Evolutionary conservation across 176 grass and related monocot genomes (phyloP), one percentile per base, ranked within the genome.

Genomic region (Oryza glumipatula): DNA sequence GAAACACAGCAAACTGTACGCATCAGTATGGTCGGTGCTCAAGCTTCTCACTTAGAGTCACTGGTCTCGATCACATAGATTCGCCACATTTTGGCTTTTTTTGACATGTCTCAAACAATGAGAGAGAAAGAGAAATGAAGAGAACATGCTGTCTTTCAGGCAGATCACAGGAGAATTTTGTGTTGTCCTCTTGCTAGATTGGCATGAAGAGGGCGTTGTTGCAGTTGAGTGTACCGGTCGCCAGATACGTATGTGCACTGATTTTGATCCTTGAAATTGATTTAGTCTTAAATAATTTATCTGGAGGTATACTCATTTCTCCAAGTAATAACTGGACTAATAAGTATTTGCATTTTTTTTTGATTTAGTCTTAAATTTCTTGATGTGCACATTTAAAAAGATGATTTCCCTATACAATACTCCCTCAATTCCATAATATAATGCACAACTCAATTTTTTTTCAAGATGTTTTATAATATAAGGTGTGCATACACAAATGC

Each of bases 181-280:
- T 2, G 8, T 80, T 79, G 72, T 89, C 52, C 5, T 81, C 41
- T 71, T 85, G 65, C 77, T 64, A 24, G n/a, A 76, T 71, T 48
- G 13, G 21, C 64, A 81, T 39, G 77, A 8, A 28, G 16, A 54
- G 9, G 64, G 77, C 72, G 11, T 45, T 77, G 77, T 12, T 36
- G 78, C 66, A 19, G 13, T 81, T 77, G 72, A 85, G 71, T 81
- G 43, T 70, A 17, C 26, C 3, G 49, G 84, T 85, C 76, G 61
- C 48, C 68, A 26, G 61, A 52, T 52, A 52, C 17, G 11, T 52
- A 49, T 5, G 4, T 0, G 3, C 5, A 49, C 11, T 14, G 13
- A 49, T 4, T 49, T 14, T 49, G 12, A 49, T 49, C 47, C 13
- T 47, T 49, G 47, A 4, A 49, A 49, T 15, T 49, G 47, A 15